Percentiles rank a stretch among this genome's conserved stretches.
phyloP scores from a whole-genome alignment of 2,329 filamentous ascomycete genomes.

The Monilinia vaccinii-corymbosi region DNA sequence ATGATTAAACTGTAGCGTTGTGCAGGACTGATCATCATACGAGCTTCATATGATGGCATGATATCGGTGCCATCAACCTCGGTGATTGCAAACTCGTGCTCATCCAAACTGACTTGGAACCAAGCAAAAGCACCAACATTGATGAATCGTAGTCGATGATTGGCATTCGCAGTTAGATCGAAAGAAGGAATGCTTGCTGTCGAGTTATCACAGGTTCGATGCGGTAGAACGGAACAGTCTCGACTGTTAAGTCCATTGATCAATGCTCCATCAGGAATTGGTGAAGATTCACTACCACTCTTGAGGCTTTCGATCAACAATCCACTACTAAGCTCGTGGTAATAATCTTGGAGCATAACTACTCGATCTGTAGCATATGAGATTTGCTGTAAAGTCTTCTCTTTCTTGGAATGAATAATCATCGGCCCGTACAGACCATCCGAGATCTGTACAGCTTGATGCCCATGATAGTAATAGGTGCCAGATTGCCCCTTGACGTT shows the following conservation, averaged over 20 bases:
- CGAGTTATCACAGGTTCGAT: conserved; percentile 37
- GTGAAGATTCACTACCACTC: conserved; percentile 35
- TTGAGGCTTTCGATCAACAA: conserved; percentile 33
- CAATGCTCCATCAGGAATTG: conserved; percentile 37
- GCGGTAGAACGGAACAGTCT: conserved; percentile 31
- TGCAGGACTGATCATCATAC: conserved; percentile 58
- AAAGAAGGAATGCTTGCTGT: conserved; percentile 34
- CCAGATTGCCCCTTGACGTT: conserved; percentile 44
- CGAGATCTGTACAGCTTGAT: conserved; percentile 54
- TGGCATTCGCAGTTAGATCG: conserved; percentile 42
- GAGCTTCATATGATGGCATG: conserved; percentile 46
- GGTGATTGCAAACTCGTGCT: conserved; percentile 54
- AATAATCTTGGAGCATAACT: conserved; percentile 65
- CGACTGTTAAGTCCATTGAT: conserved; percentile 37
- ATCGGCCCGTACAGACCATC: conserved; percentile 62
- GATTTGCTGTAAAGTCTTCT: conserved; percentile 43
- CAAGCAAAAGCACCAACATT: conserved; percentile 64
- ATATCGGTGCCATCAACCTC: conserved; percentile 64
- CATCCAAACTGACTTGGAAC: conserved; percentile 63
- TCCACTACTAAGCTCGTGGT: conserved; percentile 47
- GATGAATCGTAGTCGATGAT: conserved; percentile 58
- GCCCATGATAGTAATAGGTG: conserved; percentile 55
- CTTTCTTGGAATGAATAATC: conserved; percentile 52
- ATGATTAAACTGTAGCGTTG: conserved; percentile 63
- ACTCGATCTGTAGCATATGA: conserved; percentile 48